Evolutionary conservation across 228 moss, liverwort and hornwort genomes (phyloP), one percentile per base, ranked within the genome.

Genomic region (Sphagnum magellanicum): DNA sequence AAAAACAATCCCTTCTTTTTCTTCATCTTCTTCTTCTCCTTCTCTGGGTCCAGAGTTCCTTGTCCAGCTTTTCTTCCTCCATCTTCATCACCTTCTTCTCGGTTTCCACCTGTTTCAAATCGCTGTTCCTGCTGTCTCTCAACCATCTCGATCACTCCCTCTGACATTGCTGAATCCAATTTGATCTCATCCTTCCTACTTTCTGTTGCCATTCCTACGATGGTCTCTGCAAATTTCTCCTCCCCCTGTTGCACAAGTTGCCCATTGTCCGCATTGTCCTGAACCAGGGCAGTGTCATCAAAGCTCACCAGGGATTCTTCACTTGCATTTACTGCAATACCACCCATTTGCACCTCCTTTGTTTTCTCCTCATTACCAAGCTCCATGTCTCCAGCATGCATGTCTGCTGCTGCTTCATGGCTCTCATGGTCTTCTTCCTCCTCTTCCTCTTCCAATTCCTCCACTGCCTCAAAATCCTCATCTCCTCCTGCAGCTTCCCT

Each of bases 401-500:
- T 58, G 6, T 72, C 74, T 67, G 74, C 74, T 60, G 32, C 32
- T 32, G 32, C 32, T 32, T 32, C 32, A 32, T 32, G 32, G 32
- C 32, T 32, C 32, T 64, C 52, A 71, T 65, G 65, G 11, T 62
- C 53, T 67, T 66, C 74, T 48, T 79, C 79, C 62, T 88, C 84
- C 46, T 67, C 78, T 63, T 83, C 90, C 79, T 83, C 55, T 57
- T 81, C 68, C 82, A 73, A 75, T 69, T 74, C 80, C 60, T 79
- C 75, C 57, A 77, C 92, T 10, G 78, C 48, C 59, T 84, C 92
- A 71, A 89, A 77, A 60, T 89, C 86, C 59, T 86, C 87, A 50
- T 81, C 85, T 58, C 72, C 86, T 59, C 70, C 79, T 53, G 82
- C 83, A 77, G 75, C 48, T 58, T 77, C 71, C 66, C 66, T 72